These are phyloP conservation scores for Phytopythium ostracodes DNA, from an alignment of 352 stramenopile species.

Conservation along the genomic window DNA sequence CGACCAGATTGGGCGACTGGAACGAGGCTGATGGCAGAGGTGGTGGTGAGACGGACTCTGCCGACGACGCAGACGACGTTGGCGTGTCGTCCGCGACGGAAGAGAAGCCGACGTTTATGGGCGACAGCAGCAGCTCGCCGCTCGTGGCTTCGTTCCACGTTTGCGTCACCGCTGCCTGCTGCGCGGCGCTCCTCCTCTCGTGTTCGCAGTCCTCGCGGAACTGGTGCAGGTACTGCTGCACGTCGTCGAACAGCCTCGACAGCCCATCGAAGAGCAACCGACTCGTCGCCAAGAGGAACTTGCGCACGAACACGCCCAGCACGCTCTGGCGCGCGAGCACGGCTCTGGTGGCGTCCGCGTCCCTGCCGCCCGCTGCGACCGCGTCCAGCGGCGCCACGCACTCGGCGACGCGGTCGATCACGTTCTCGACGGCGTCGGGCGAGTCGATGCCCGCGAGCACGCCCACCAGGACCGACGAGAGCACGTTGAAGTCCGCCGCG, in stretches of 20 bases:
- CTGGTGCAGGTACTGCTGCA: conserved; percentile 43
- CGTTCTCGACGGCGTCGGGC: conserved; percentile 57
- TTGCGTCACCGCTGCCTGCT: background rate
- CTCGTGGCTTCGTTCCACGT: conserved; percentile 24
- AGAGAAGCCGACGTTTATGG: conserved; percentile 15
- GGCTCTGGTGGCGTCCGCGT: conserved; percentile 40
- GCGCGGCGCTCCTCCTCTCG: conserved; percentile 10
- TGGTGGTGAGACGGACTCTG: background rate
- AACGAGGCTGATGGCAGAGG: background rate
- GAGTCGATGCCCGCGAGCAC: conserved; percentile 55
- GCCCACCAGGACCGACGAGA: conserved; percentile 43
- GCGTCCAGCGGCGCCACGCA: conserved; percentile 42
- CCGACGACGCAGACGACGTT: background rate
- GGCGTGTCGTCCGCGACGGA: background rate
- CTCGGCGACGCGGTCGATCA: conserved; percentile 60
- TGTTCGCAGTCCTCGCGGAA: conserved; percentile 34
- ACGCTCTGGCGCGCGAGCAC: conserved; percentile 48
- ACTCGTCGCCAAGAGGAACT: conserved; percentile 57
- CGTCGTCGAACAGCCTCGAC: conserved; percentile 61
- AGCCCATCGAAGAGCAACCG: conserved; percentile 65
- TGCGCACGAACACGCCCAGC: conserved; percentile 66
- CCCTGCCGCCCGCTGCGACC: conserved; percentile 10
- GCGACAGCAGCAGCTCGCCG: conserved; percentile 33
- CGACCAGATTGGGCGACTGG: conserved; percentile 2
- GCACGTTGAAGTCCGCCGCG: conserved; percentile 31